These are phyloP conservation scores for Knufia petricola DNA, from an alignment of 2,329 filamentous ascomycete genomes.

Conservation along the genomic window DNA sequence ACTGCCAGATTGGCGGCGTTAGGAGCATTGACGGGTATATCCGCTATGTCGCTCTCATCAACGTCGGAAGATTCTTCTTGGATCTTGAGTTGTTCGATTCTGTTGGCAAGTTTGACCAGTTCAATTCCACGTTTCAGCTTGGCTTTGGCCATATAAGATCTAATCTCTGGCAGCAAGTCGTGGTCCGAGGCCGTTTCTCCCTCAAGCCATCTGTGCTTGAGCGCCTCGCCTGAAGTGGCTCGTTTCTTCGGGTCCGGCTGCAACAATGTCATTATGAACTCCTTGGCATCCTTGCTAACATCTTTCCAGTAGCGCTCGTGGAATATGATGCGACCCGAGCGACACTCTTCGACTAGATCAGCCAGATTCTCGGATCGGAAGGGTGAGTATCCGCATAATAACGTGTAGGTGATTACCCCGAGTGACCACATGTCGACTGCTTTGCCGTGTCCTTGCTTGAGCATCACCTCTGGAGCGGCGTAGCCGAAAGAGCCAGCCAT, in stretches of 20 bases:
- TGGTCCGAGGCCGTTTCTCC: slow-evolving; percentile 88
- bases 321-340: slow-evolving; percentile 73
- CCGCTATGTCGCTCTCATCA: slow-evolving; percentile 49
- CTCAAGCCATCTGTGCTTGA: slow-evolving; percentile 79
- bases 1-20: slow-evolving; percentile 41
- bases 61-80: slow-evolving; percentile 73
- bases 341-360: slow-evolving; percentile 92
- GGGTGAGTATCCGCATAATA: slow-evolving; percentile 95
- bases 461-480: slow-evolving; percentile 94
- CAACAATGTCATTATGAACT: slow-evolving; percentile 77
- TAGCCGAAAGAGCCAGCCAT: slow-evolving; percentile 99
- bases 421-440: slow-evolving; percentile 99
- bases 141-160: slow-evolving; percentile 82
- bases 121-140: slow-evolving; percentile 89
- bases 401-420: slow-evolving; percentile 95
- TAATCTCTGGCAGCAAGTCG: slow-evolving; percentile 95
- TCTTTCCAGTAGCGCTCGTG: slow-evolving; percentile 98
- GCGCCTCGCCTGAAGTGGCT: slow-evolving; percentile 67
- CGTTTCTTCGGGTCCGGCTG: slow-evolving; percentile 69
- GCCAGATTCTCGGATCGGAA: slow-evolving; percentile 91
- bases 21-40: slow-evolving; percentile 54
- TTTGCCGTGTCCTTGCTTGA: slow-evolving; percentile 94
- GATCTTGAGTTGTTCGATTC: slow-evolving; percentile 88
- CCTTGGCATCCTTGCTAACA: slow-evolving; percentile 88
- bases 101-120: slow-evolving; percentile 89